Evolutionary conservation across 169 alveolate genomes (phyloP), one percentile per base, ranked within the genome.

Genomic region (Plasmodium blacklocki): DNA sequence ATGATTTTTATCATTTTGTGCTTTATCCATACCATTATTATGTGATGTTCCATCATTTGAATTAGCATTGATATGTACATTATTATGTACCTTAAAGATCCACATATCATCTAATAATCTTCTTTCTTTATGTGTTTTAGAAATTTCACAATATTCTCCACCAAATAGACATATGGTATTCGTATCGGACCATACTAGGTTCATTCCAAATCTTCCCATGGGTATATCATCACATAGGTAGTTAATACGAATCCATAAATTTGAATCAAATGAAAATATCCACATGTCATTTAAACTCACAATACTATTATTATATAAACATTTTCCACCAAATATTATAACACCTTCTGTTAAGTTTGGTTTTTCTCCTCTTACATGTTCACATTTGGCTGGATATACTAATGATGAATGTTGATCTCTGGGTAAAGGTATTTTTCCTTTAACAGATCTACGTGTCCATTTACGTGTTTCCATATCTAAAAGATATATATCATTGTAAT

Each of bases 201-300:
- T 94, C 63, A 95, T 94, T 3, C 98, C 98, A 88, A 94, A 96
- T 43, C 98, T 93, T 2, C 97, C 97, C 26, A 92, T 88, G 9
- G 98, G 98, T 15, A 75, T 88, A 29, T 88, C 94, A n/a, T 92
- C 91, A 26, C 93, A 91, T 14, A 95, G 64, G 32, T 93, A 94
- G 73, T 96, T 97, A 32, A 96, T 96, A 71, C 92, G 95, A 21
- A 92, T 88, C 98, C 98, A 96, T 64, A 95, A 93, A 78, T 94
- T 93, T 59, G 76, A 29, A 58, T 93, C 91, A 45, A 95, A 73
- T 67, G 95, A 93, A 74, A 93, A 94, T 1, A 96, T 95, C 98
- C 98, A 96, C 94, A 96, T 92, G 75, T 96, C 98, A 71, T 96
- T 96, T 68, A 95, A 85, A 88, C 95, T 95, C 2, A 97, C 95